Percentiles rank a stretch among this genome's conserved stretches.
These are phyloP conservation scores for Solanum corneliomulleri DNA, from an alignment of 257 asterid species.

Conservation along the genomic window DNA sequence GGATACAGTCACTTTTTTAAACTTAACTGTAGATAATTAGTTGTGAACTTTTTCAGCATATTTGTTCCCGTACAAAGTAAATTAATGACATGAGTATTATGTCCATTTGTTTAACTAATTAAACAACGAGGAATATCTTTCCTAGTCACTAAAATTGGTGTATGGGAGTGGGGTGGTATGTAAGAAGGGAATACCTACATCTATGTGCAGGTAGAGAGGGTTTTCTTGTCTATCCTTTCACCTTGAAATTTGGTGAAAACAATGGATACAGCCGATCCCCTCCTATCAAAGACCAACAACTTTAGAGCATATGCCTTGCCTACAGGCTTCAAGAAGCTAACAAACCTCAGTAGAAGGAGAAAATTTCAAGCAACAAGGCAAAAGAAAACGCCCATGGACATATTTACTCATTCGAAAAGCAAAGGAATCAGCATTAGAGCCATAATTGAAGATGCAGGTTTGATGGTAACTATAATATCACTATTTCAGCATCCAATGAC, in stretches of 20 bases:
- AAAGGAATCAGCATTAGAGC: neutral
- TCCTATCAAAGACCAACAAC: neutral
- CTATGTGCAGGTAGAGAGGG: neutral
- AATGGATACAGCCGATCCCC: neutral
- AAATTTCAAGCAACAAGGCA: neutral
- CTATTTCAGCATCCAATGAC: neutral
- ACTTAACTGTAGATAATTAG: neutral
- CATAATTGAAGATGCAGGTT: neutral
- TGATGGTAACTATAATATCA: neutral
- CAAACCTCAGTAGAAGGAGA: neutral
- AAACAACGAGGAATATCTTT: neutral
- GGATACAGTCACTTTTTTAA: neutral
- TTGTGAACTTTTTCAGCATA: neutral
- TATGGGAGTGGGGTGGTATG: neutral
- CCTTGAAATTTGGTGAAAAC: neutral
- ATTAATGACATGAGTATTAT: neutral
- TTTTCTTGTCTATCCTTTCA: neutral
- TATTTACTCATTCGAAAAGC: neutral
- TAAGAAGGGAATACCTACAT: neutral
- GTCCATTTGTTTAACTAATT: neutral
- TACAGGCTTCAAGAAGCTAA: neutral
- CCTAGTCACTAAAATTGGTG: neutral
- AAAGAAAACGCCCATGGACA: neutral
- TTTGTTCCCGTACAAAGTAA: neutral
- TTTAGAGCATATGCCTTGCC: neutral